These are phyloP conservation scores for Sanguinoderma infundibulare DNA, from an alignment of 1,284 basidiomycete species.

Conservation along the genomic window DNA sequence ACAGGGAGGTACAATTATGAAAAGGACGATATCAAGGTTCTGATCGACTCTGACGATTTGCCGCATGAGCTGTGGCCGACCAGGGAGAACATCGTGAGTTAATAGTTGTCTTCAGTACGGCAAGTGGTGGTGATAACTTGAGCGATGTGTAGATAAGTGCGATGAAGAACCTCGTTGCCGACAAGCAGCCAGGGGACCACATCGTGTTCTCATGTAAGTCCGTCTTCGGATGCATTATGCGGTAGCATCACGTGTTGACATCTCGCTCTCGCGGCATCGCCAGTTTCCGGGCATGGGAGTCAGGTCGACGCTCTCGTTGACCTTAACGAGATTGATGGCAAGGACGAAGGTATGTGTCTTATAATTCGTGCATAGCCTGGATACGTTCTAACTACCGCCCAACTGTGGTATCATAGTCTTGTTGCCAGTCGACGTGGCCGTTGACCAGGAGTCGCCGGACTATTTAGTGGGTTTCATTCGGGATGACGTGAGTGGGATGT, in stretches of 20 bases:
- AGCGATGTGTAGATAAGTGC: slow-evolving; percentile 15
- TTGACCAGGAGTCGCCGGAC: background rate
- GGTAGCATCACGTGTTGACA: background rate
- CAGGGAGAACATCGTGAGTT: slow-evolving; percentile 24
- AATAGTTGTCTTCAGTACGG: background rate
- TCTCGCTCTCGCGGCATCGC: background rate
- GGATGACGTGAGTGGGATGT: slow-evolving; percentile 13
- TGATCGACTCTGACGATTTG: slow-evolving; percentile 18
- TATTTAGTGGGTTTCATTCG: slow-evolving; percentile 11
- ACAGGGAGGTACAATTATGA: slow-evolving; percentile 19
- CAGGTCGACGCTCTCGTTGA: slow-evolving; percentile 17
- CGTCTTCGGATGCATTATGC: background rate
- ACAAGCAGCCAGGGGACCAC: slow-evolving; percentile 23
- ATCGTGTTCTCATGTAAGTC: slow-evolving; percentile 30
- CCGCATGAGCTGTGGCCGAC: slow-evolving; percentile 17
- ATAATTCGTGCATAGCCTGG: background rate
- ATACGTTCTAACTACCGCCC: background rate
- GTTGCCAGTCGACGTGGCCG: slow-evolving; percentile 6
- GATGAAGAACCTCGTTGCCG: slow-evolving; percentile 25
- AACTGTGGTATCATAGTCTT: slow-evolving; percentile 8
- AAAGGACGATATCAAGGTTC: slow-evolving; percentile 19
- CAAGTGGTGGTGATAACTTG: background rate
- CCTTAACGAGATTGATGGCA: slow-evolving; percentile 24
- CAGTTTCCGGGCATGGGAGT: slow-evolving; percentile 31
- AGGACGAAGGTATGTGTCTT: slow-evolving; percentile 25